Evolutionary conservation across 306 rosid genomes (phyloP).

Genomic region (Oxytropis ochrocephala): DNA sequence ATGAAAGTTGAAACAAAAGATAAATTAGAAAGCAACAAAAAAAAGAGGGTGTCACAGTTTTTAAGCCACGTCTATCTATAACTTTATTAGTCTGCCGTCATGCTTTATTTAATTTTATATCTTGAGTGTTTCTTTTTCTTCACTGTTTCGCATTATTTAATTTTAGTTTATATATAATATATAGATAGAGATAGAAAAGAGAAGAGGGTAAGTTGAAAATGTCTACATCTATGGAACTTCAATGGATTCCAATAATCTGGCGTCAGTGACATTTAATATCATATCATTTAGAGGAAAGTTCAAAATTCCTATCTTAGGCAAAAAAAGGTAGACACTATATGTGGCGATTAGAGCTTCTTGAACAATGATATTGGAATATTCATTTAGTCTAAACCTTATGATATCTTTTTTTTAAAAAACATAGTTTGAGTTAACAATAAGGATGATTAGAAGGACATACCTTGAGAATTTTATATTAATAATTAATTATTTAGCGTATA

Average conservation of each 20-base stretch:
- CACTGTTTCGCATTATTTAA: not conserved
- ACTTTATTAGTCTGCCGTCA: conserved; percentile 32
- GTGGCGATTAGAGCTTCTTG: not conserved
- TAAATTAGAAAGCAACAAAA: not conserved
- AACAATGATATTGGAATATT: not conserved
- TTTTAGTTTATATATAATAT: too few relatives aligned
- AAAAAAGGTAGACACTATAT: not conserved
- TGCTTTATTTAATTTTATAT: not conserved
- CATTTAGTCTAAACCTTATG: not conserved
- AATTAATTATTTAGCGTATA: not conserved
- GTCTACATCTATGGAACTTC: conserved; percentile 4
- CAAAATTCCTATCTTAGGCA: conserved; percentile 13
- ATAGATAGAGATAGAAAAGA: too few relatives aligned
- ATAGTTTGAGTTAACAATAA: not conserved
- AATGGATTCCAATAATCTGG: conserved; percentile 33
- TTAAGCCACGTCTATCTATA: conserved; percentile 12
- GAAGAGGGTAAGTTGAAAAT: not conserved
- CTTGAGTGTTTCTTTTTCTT: not conserved
- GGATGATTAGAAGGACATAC: not conserved
- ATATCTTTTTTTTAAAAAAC: not conserved
- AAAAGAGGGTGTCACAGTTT: conserved; percentile 11
- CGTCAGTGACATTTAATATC: conserved; percentile 17
- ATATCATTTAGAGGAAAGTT: not conserved
- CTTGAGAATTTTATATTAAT: not conserved
- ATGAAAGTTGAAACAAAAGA: conserved; percentile 14